These are phyloP conservation scores for Diutina siamensis DNA, from an alignment of 1,139 yeast species.

Conservation along the genomic window DNA sequence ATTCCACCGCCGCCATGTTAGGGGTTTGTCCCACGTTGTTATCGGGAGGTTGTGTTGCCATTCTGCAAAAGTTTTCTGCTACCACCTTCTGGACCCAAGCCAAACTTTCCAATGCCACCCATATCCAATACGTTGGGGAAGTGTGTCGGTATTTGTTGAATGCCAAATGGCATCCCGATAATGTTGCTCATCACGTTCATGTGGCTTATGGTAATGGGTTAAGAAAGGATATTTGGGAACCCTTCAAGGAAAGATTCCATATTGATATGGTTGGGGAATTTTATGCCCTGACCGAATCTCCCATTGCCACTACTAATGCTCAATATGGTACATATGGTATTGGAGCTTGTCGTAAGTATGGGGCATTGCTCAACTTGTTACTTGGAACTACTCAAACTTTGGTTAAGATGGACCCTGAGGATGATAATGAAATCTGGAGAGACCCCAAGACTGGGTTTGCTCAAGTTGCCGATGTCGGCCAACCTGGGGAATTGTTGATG, in stretches of 20 bases:
- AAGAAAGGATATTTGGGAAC: conserved; percentile 84
- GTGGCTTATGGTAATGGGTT: conserved; percentile 91
- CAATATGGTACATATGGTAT: conserved; percentile 74
- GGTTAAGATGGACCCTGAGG: conserved; percentile 73
- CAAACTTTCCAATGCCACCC: conserved; percentile 56
- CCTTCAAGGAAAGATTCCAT: conserved; percentile 66
- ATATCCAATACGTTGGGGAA: conserved; percentile 91
- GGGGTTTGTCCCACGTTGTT: conserved; percentile 69
- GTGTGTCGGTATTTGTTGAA: conserved; percentile 79
- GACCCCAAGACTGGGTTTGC: conserved; percentile 59
- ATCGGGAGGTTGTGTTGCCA: conserved; percentile 59
- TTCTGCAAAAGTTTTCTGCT: conserved; percentile 77
- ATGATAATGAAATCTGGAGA: conserved; percentile 60
- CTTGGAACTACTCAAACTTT: conserved; percentile 48
- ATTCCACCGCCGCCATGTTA: conserved; percentile 84
- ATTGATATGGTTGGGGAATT: conserved; percentile 78
- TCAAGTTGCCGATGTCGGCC: conserved; percentile 28
- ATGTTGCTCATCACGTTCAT: conserved; percentile 47
- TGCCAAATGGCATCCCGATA: conserved; percentile 57
- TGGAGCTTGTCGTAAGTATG: conserved; percentile 86
- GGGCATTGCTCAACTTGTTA: conserved; percentile 45
- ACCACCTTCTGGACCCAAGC: conserved; percentile 89
- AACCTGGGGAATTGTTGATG: conserved; percentile 86
- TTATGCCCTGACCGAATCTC: conserved; percentile 91
- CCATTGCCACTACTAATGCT: conserved; percentile 76